Conservation (phyloP, 306 rosid genomes). For the Carpinus viminea region DNA sequence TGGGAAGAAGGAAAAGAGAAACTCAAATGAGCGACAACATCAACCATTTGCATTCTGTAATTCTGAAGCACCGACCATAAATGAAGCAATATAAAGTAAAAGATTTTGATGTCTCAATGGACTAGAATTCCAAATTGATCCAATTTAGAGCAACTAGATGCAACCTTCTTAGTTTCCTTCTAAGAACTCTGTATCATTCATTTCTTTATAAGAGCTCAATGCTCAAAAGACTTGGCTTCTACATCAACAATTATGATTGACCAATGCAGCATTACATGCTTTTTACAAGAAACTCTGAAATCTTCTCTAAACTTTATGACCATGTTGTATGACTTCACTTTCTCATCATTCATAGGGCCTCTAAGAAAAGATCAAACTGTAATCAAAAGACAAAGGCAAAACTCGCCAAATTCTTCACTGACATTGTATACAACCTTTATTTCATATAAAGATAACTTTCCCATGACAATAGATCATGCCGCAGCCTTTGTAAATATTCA, state of each 20-base stretch:
- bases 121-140: background rate
- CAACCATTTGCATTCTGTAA: slow-evolving; percentile 15
- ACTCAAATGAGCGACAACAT: slow-evolving; percentile 14
- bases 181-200: too few relatives aligned
- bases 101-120: background rate
- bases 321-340: background rate
- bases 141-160: background rate
- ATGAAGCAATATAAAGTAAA: background rate
- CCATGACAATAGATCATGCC: background rate
- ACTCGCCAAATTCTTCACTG: background rate
- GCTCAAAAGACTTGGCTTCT: background rate
- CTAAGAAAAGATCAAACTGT: background rate
- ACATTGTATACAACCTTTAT: background rate
- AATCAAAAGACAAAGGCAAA: background rate
- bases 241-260: background rate
- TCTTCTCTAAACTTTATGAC: background rate
- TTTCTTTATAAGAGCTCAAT: background rate
- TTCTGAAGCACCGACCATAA: slow-evolving; percentile 19
- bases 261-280: background rate
- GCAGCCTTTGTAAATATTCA: background rate
- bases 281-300: background rate
- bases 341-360: background rate
- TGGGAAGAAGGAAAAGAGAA: slow-evolving; percentile 29
- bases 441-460: background rate
- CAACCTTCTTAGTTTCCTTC: background rate